These are phyloP conservation scores for Fusarium agapanthi DNA, from an alignment of 2,329 filamentous ascomycete species.

Conservation along the genomic window DNA sequence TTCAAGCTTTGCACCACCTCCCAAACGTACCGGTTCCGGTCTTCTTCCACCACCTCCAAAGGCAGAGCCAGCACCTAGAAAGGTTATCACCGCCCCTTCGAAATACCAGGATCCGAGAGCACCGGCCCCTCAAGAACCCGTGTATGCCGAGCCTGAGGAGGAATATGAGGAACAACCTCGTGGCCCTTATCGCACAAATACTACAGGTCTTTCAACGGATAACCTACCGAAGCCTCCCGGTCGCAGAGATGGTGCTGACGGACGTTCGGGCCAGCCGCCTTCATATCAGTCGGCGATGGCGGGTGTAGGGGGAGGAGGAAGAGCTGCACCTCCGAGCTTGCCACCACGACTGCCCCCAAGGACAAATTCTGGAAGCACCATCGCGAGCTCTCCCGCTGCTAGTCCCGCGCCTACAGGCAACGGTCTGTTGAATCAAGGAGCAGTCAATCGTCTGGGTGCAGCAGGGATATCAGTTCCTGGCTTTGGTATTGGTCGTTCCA, in stretches of 20 bases:
- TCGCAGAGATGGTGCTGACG: conserved; percentile 55
- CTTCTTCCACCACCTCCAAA: conserved; percentile 41
- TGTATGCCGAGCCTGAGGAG: conserved; percentile 14
- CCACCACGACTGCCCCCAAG: conserved; percentile 73
- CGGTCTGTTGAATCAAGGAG: conserved; percentile 60
- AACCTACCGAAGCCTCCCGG: conserved; percentile 76
- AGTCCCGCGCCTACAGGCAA: conserved; percentile 34
- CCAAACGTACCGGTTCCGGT: conserved; percentile 64
- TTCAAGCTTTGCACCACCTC: conserved; percentile 80
- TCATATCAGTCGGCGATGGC: conserved; percentile 43
- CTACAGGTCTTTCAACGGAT: conserved; percentile 74
- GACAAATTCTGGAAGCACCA: conserved; percentile 46
- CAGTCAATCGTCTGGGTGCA: conserved; percentile 72
- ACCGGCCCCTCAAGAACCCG: conserved; percentile 22
- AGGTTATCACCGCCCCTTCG: conserved; percentile 45
- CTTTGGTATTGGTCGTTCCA: conserved; percentile 71
- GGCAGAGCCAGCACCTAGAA: conserved; percentile 37
- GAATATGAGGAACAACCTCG: conserved; percentile 55
- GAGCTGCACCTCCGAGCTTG: conserved; percentile 63
- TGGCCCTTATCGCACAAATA: conserved; percentile 74
- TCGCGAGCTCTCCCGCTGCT: conserved; percentile 37
- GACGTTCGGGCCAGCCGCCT: conserved; percentile 45
- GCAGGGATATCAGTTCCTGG: conserved; percentile 82
- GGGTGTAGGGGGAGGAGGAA: conserved; percentile 42
- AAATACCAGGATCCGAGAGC: conserved; percentile 46